phyloP scores from a whole-genome alignment of 2,329 filamentous ascomycete species.

The Cladosporium sp. region DNA sequence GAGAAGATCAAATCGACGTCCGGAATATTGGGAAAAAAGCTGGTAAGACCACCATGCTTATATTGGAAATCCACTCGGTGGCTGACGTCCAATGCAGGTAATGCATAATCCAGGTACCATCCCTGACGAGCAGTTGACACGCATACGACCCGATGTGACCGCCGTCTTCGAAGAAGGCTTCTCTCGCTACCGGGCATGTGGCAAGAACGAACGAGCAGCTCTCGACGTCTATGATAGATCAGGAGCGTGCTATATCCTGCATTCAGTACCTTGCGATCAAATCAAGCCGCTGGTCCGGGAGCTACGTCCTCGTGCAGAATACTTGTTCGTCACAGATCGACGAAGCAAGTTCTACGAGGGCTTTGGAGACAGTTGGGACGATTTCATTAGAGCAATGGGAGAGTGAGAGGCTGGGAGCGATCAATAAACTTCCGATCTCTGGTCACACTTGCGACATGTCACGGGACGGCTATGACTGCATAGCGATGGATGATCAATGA shows the following conservation, averaged over 20 bases:
- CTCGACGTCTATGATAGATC: constrained; percentile 12
- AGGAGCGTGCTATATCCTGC: constrained; percentile 17
- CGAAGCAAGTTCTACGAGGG: constrained; percentile 17
- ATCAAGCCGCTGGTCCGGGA: constrained; percentile 14
- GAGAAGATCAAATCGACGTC: constrained; percentile 9
- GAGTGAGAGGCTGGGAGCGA: neutral
- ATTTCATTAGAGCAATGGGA: constrained; percentile 19
- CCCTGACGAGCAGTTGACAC: constrained; percentile 14
- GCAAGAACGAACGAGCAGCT: constrained; percentile 6
- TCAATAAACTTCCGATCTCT: too few relatives aligned
- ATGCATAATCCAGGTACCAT: constrained; percentile 20
- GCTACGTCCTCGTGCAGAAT: constrained; percentile 17
- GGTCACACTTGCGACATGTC: too few relatives aligned
- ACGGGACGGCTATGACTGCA: too few relatives aligned
- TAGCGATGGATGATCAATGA: too few relatives aligned
- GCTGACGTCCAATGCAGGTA: too few relatives aligned
- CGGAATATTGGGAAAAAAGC: constrained; percentile 8
- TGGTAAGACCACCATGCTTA: neutral
- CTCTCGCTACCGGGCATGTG: constrained; percentile 9
- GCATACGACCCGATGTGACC: constrained; percentile 15
- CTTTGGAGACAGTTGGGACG: constrained; percentile 18
- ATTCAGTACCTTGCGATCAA: constrained; percentile 15
- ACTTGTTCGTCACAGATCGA: constrained; percentile 19
- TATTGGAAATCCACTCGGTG: neutral
- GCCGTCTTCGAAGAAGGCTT: constrained; percentile 18